These are phyloP conservation scores for Teunomyces cretensis DNA, from an alignment of 805 yeast species.

Conservation along the genomic window DNA sequence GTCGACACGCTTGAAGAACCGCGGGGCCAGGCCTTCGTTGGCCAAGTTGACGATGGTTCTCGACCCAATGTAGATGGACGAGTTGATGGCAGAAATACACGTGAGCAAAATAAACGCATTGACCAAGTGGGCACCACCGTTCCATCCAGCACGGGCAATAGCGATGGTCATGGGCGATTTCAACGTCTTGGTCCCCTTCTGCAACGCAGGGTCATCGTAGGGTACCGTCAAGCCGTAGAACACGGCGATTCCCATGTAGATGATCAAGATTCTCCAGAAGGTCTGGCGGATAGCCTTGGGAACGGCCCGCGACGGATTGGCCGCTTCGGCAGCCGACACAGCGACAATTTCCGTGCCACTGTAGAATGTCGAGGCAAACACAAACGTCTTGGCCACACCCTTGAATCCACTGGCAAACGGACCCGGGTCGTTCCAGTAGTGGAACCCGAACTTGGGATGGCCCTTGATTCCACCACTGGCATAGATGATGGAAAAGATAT, in stretches of 20 bases:
- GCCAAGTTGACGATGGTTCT: slow-evolving; percentile 67
- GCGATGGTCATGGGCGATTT: slow-evolving; percentile 45
- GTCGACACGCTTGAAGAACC: slow-evolving; percentile 50
- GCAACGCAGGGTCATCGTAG: slow-evolving; percentile 48
- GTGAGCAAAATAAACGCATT: slow-evolving; percentile 64
- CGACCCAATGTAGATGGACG: slow-evolving; percentile 67
- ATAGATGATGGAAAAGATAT: slow-evolving; percentile 49
- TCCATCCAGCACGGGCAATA: slow-evolving; percentile 41
- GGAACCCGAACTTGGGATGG: slow-evolving; percentile 38
- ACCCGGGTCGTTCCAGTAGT: slow-evolving; percentile 45
- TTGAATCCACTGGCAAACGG: slow-evolving; percentile 48
- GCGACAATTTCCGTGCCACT: slow-evolving; percentile 60
- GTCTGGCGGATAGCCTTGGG: slow-evolving; percentile 60
- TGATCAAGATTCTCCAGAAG: slow-evolving; percentile 51
- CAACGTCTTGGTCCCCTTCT: slow-evolving; percentile 37
- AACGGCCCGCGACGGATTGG: slow-evolving; percentile 56
- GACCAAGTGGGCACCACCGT: slow-evolving; percentile 49
- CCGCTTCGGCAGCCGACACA: slow-evolving; percentile 60
- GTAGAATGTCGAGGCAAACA: slow-evolving; percentile 59
- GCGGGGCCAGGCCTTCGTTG: slow-evolving; percentile 59
- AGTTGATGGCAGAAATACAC: slow-evolving; percentile 67
- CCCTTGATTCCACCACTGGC: slow-evolving; percentile 46
- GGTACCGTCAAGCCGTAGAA: slow-evolving; percentile 62
- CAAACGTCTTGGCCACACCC: slow-evolving; percentile 57
- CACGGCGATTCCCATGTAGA: slow-evolving; percentile 55